Base-by-base conservation (phyloP, 306 rosid genomes). In the Medicago lupulina region DNA sequence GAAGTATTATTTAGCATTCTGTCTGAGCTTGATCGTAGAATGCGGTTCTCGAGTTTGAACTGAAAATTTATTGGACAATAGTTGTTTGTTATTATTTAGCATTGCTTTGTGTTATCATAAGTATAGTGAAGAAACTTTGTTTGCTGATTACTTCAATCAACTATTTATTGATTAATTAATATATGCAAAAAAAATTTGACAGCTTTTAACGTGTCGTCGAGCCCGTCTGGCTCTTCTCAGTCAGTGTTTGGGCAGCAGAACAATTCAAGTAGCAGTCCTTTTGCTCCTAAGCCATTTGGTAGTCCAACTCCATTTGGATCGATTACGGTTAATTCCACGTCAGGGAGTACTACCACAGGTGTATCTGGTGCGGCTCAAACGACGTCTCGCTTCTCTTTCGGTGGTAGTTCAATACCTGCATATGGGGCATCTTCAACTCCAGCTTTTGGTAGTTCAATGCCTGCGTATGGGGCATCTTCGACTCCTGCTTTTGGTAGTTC, bases 281-380 rank as follows among this genome's bases (percentile, higher is more conserved):
- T 92, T 87, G 91, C 92, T 25, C 87, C 98, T 13, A 91, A 87
- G 66, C 93, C 99, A 9, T 96, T 88, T 83, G 96, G 97, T 57
- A 85, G 82, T 63, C 61, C 97, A 16, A 76, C 84, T 53, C 97
- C 99, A 28, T 92, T 96, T 76, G 99, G 97, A 58, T 79, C 89
- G 7, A 93, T 89, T 73, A 65, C 90, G 2, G 90, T 93, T 60
- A 72, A 83, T 71, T 82, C 93, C 49, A 55, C 90, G n/a, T 95
- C 90, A 55, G 97, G 97, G 21, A 96, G 99, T 73, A 90, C 96
- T 73, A 88, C 98, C 40, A 90, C 99, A 25, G 96, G 98, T 47
- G 99, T 90, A 11, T 90, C 92, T 88, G 94, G 99, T n/a, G 81
- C 89, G 28, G 5, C 96, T 61, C 99, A 85, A 57, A n/a, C 86